A percentile compares a stretch with the other conserved stretches of the same genome.
Evolutionary conservation across 2,329 filamentous ascomycete species (phyloP).

Genomic region (Podosphaera fusca): DNA sequence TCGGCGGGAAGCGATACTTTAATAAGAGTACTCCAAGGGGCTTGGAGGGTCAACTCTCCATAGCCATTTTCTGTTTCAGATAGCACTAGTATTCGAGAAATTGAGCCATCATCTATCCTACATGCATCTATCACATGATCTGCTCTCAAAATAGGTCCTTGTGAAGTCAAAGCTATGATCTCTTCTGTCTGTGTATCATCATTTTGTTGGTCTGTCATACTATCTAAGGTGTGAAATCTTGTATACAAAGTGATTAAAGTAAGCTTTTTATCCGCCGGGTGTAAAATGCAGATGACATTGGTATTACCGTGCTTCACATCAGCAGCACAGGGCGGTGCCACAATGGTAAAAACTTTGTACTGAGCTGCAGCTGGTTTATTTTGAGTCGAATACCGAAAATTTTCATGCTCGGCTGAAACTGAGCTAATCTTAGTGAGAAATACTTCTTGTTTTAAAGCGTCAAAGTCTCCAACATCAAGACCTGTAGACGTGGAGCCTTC

Average conservation of each 20-base stretch:
- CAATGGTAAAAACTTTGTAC: slow-evolving; percentile 43
- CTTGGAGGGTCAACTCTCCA: slow-evolving; percentile 47
- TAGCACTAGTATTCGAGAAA: slow-evolving; percentile 47
- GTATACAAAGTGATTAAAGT: slow-evolving; percentile 41
- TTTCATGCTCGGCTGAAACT: slow-evolving; percentile 36
- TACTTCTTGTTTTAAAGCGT: slow-evolving; percentile 50
- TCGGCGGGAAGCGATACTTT: slow-evolving; percentile 36
- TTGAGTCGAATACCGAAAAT: slow-evolving; percentile 35
- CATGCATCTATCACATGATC: slow-evolving; percentile 52
- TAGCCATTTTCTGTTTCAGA: slow-evolving; percentile 40
- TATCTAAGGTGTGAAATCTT: slow-evolving; percentile 12
- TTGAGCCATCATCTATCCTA: slow-evolving; percentile 40
- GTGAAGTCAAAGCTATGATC: slow-evolving; percentile 12
- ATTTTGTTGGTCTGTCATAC: slow-evolving; percentile 3
- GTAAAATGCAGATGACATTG: slow-evolving; percentile 45
- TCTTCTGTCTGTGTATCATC: slow-evolving; percentile 14
- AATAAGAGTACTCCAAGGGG: slow-evolving; percentile 51
- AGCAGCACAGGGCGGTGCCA: slow-evolving; percentile 30
- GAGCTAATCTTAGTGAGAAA: slow-evolving; percentile 47
- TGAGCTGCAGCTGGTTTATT: slow-evolving; percentile 28
- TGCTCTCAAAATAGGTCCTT: slow-evolving; percentile 20
- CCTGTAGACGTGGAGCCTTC: slow-evolving; percentile 52
- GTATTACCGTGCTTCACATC: slow-evolving; percentile 30
- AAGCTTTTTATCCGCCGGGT: slow-evolving; percentile 41
- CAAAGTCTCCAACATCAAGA: slow-evolving; percentile 46